phyloP scores from a whole-genome alignment of 1,284 basidiomycete genomes.

The Rhodotorula glutinis region DNA sequence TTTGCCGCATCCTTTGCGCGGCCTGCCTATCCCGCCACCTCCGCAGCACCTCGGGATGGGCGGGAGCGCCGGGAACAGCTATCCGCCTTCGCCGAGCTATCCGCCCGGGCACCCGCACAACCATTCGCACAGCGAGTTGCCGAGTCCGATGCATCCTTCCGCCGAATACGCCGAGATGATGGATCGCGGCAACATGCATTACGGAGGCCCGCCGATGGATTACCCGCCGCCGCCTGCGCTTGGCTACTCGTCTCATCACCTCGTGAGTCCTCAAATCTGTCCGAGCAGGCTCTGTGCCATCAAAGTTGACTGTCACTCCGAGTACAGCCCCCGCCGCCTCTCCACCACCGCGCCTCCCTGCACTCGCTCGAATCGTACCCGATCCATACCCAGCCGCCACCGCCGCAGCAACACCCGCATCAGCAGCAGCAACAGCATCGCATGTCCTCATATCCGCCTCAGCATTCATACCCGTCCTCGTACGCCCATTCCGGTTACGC shows the following conservation, averaged over 20 bases:
- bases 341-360: neutral
- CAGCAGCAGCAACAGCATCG: neutral
- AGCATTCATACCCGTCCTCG: no score
- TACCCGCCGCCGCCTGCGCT: slow-evolving; percentile 31
- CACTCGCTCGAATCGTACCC: slow-evolving; percentile 30
- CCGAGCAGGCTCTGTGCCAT: neutral
- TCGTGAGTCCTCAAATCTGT: neutral
- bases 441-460: no score
- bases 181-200: slow-evolving; percentile 19
- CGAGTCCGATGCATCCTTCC: slow-evolving; percentile 19
- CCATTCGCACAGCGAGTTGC: slow-evolving; percentile 8
- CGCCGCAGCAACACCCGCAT: neutral
- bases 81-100: slow-evolving; percentile 20
- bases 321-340: slow-evolving; percentile 2
- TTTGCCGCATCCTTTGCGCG: slow-evolving; percentile 21
- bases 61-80: slow-evolving; percentile 6
- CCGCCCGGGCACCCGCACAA: neutral
- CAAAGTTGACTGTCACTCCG: neutral
- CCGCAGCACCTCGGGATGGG: slow-evolving; percentile 1
- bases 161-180: slow-evolving; percentile 36
- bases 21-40: slow-evolving; percentile 18
- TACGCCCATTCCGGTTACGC: no score
- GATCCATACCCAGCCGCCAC: neutral
- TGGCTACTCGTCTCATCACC: slow-evolving; percentile 20
- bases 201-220: slow-evolving; percentile 11